Conservation (phyloP, 768 basidiomycete species). For the Boletus barrowsii region DNA sequence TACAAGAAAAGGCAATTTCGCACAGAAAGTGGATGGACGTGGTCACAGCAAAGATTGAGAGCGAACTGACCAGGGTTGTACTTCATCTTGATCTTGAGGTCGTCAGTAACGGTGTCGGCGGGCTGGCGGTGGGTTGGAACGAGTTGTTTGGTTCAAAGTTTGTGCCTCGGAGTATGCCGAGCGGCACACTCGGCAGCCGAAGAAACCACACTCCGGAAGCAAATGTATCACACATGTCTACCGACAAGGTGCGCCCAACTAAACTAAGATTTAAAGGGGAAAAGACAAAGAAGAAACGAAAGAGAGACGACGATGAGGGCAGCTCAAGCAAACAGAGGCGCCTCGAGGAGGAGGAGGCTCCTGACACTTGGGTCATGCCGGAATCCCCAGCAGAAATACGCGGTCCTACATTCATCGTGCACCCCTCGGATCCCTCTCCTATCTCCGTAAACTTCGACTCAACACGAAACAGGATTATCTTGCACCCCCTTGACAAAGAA, state of each 20-base stretch:
- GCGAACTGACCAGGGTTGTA: constrained; percentile 73
- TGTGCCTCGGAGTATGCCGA: constrained; percentile 26
- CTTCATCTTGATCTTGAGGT: constrained; percentile 76
- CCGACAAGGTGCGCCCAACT: constrained; percentile 57
- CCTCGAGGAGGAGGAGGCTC: constrained; percentile 58
- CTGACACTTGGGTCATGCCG: constrained; percentile 79
- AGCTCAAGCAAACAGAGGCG: constrained; percentile 44
- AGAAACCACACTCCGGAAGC: too few relatives aligned
- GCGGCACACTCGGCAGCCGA: too few relatives aligned
- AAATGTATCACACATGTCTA: constrained; percentile 26
- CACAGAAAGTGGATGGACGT: constrained; percentile 16
- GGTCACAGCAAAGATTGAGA: constrained; percentile 17
- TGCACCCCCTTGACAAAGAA: constrained; percentile 63
- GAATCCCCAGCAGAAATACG: constrained; percentile 71
- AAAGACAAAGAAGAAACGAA: constrained; percentile 79
- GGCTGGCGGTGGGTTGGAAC: constrained; percentile 17
- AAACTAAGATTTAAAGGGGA: constrained; percentile 91
- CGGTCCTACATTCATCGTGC: constrained; percentile 82
- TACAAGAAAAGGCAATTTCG: constrained; percentile 29
- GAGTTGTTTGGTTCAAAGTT: constrained; percentile 39
- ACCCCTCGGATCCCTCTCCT: constrained; percentile 77
- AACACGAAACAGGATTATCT: constrained; percentile 68
- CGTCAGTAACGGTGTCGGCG: constrained; percentile 50
- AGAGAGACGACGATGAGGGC: constrained; percentile 51
- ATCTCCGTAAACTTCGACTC: constrained; percentile 77